Evolutionary conservation across 2,329 filamentous ascomycete genomes (phyloP), one percentile per base, ranked within the genome.

Genomic region (Aureobasidium sp.): DNA sequence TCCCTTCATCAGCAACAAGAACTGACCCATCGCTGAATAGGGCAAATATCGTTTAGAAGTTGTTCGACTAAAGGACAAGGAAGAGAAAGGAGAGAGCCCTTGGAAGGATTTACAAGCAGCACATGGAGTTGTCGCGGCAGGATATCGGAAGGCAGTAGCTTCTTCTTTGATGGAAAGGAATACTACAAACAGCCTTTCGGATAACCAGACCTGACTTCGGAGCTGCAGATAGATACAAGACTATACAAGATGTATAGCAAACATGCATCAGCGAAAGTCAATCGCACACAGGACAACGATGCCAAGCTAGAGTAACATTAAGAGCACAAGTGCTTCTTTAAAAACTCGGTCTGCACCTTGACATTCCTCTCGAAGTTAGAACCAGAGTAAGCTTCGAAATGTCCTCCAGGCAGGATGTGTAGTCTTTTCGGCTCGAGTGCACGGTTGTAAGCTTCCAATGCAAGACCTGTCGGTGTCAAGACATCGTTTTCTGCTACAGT

Each of bases 351-450:
- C 42, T 45, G 42, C 22, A 45, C 42, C 17, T 5, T 1, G 11
- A 70, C 67, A 60, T 73, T 74, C 35, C 66, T 65, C 61, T 73
- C 73, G 53, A 71, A 67, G 60, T 67, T 65, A 6, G 52, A 17
- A 9, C 67, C 68, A 9, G 59, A 61, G 48, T 76, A 77, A 9
- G 63, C 70, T 61, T 76, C 75, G 65, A 77, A 77, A 68, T 77
- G 76, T 3, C 72, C 74, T 19, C 72, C 70, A 15, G 70, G 66
- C 22, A 77, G 54, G 27, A 74, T 64, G n/a, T 71, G 66, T 57
- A 77, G 66, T 60, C 74, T 66, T 65, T 77, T 77, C 29, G 74
- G 75, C 65, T 77, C 74, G 29, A 66, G 62, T 0, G 75, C 76
- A 5, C 69, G 66, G 17, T 66, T 63, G 61, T 70, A 77, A 8